phyloP scores from a whole-genome alignment of 108 stramenopile species.

The Fistulifera pelliculosa region DNA sequence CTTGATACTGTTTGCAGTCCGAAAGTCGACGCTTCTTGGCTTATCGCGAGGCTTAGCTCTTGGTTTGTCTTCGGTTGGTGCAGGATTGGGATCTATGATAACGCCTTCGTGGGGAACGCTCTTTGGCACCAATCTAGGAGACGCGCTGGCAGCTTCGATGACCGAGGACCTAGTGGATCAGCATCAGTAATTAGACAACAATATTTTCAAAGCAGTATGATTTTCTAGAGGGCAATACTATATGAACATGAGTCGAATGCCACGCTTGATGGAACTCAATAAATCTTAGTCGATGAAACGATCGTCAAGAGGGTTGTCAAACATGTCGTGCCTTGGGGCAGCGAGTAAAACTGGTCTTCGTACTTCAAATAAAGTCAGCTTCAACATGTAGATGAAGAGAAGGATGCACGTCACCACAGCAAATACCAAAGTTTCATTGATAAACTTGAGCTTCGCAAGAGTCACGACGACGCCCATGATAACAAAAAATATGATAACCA shows the following conservation, averaged over 20 bases:
- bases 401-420: conserved; percentile 77
- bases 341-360: conserved; percentile 39
- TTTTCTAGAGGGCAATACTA: too few relatives aligned
- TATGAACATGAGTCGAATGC: too few relatives aligned
- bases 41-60: neutral
- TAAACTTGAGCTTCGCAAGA: conserved; percentile 65
- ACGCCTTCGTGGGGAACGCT: neutral
- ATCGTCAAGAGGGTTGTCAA: conserved; percentile 25
- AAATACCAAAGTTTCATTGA: conserved; percentile 80
- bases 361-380: conserved; percentile 76
- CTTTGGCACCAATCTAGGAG: neutral
- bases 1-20: neutral
- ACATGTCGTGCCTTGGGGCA: conserved; percentile 18
- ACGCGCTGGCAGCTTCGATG: neutral
- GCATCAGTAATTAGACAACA: too few relatives aligned
- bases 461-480: conserved; percentile 53
- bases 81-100: neutral
- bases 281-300: conserved; percentile 11
- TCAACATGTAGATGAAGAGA: conserved; percentile 83
- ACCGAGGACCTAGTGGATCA: too few relatives aligned
- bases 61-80: neutral
- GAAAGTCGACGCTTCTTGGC: neutral
- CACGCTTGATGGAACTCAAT: too few relatives aligned
- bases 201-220: too few relatives aligned
- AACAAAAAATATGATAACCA: conserved; percentile 56